Base-by-base conservation (phyloP, 345 rosid species). In the Stellera chamaejasme region DNA sequence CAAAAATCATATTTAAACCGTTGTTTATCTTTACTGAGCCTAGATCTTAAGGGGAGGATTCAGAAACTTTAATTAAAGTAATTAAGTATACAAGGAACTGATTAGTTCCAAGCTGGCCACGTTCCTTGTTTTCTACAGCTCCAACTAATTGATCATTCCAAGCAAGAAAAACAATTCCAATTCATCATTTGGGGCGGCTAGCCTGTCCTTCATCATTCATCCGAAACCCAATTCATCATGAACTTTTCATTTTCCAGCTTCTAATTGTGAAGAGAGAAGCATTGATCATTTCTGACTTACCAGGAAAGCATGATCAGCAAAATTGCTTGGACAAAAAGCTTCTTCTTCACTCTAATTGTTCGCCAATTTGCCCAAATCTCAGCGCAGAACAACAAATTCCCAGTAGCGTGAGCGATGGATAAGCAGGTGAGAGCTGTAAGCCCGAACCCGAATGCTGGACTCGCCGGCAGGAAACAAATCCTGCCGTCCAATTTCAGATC, bases 401-500 rank as follows among this genome's bases (percentile, higher is more conserved):
- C 94, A 13, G 82, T 23, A 54, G 65, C 13, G 54, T 87, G 91
- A 39, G 91, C 91, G 15, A 69, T 49, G 19, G 65, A 66, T 3
- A 85, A 66, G 57, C 79, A 85, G 49, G 63, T 44, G 14, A 88
- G 12, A 10, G 91, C 83, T 2, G 70, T 79, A 27, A 75, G 52
- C 58, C 96, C 96, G 36, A 72, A 78, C 52, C 65, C 71, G 49
- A 71, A 74, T 26, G 89, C 83, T 11, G 28, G 60, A 50, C 82
- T 82, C 15, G 55, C 61, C 0, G 85, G 85, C 66, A 82, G 52
- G 66, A 69, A 78, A 68, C 97, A 90, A 23, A 79, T 68, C 45
- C 72, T 69, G 16, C 67, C 80, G 46, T 85, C 85, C 78, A 88
- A 60, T 60, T 69, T 76, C 39, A 87, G 52, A 69, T 87, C 94